Percentiles rank a stretch among this genome's conserved stretches.
These are phyloP conservation scores for Carpinus fangiana DNA, from an alignment of 306 rosid species.

Conservation along the genomic window DNA sequence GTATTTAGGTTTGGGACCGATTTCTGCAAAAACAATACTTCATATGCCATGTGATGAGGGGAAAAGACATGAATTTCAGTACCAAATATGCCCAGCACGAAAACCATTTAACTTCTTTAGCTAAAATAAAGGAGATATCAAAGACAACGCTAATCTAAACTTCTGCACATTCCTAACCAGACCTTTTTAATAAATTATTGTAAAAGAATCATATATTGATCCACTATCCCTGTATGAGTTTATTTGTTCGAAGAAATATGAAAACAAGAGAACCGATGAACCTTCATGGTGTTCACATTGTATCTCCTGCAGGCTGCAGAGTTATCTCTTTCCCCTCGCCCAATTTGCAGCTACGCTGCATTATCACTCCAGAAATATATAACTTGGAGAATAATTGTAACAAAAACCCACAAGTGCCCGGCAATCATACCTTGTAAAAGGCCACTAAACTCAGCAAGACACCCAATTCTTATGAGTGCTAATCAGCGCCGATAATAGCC, in stretches of 20 bases:
- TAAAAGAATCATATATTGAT: neutral
- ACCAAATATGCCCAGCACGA: neutral
- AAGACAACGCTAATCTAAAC: neutral
- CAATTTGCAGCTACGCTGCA: neutral
- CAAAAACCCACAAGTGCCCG: neutral
- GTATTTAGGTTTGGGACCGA: neutral
- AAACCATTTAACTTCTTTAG: neutral
- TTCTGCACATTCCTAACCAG: neutral
- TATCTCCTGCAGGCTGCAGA: neutral
- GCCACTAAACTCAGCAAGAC: slow-evolving; percentile 50
- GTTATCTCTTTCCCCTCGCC: neutral
- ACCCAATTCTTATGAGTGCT: slow-evolving; percentile 92
- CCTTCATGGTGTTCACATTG: neutral
- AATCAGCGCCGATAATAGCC: slow-evolving; percentile 74
- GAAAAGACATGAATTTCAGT: neutral
- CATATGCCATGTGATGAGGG: too few relatives aligned
- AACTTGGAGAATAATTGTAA: neutral
- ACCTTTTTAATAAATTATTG: too few relatives aligned
- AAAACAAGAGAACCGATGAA: neutral
- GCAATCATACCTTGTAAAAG: slow-evolving; percentile 17
- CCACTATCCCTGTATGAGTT: neutral
- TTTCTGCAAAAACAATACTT: neutral
- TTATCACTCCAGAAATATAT: neutral
- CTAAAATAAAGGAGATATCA: neutral
- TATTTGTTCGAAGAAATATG: neutral